phyloP scores from a whole-genome alignment of 176 grass and related monocot genomes.

The Bonia amplexicaulis region DNA sequence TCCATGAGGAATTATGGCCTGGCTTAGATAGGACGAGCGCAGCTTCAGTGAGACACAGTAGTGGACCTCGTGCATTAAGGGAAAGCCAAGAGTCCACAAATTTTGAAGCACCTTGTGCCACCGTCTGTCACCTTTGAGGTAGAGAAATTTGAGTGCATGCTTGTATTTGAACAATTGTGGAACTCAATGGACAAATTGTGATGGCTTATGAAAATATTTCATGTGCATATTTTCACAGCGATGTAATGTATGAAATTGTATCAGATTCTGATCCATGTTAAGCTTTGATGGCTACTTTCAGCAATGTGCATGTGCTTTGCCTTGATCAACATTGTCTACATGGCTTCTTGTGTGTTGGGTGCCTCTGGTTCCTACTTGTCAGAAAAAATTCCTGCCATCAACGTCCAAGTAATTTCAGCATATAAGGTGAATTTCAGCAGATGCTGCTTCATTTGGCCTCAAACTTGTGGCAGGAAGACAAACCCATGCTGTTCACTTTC shows the following conservation, averaged over 20 bases:
- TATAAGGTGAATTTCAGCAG: not conserved
- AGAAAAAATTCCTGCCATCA: not conserved
- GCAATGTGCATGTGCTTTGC: not conserved
- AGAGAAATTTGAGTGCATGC: not conserved
- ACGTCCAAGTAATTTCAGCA: no score
- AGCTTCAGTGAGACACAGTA: conserved; percentile 1
- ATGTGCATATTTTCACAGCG: conserved; percentile 24
- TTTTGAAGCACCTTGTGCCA: conserved; percentile 11
- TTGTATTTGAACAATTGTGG: conserved; percentile 16
- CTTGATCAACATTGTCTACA: not conserved
- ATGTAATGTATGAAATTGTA: conserved; percentile 1
- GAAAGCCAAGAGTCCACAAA: not conserved
- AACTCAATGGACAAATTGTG: not conserved
- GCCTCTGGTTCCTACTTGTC: not conserved
- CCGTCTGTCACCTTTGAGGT: not conserved
- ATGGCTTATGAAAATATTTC: not conserved
- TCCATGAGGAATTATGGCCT: not conserved
- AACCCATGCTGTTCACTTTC: not conserved
- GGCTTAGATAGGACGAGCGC: not conserved
- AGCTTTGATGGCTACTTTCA: not conserved
- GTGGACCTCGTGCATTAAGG: not conserved
- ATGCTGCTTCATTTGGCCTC: not conserved
- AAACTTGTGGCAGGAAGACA: no score
- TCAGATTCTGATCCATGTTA: not conserved
- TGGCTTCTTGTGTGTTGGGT: not conserved